Base-by-base conservation (phyloP, 768 basidiomycete species). In the Amanita molliuscula region DNA sequence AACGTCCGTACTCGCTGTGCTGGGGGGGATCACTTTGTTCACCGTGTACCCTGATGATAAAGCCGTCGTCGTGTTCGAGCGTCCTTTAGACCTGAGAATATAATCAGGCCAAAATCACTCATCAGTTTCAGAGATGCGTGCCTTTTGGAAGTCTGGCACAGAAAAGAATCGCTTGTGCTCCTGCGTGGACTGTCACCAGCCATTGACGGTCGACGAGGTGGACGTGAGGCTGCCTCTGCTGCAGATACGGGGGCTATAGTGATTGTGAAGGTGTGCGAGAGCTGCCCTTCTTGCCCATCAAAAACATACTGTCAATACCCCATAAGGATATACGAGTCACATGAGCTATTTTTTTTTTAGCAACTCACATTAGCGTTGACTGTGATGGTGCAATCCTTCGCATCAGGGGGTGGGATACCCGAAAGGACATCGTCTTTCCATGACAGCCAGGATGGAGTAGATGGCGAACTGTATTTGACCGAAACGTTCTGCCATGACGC, bases 351-450 rank as follows among this genome's bases (percentile, higher is more conserved):
- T 13, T 44, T 28, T 50, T 31, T 23, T n/a, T 40, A 44, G 8
- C 33, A 23, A 67, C 77, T 51, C 60, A 91, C 89, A 68, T 79
- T 78, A 11, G 88, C 92, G 46, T 82, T 74, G 21, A 81, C 82
- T 13, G 80, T 83, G 53, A 95, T 77, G 45, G 84, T 79, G 58
- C 82, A 82, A 45, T 77, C 82, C 59, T 82, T 79, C 29, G 89
- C 82, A 53, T 88, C 84, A 31, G 79, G 71, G 35, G 82, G 77
- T 15, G 92, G 91, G 34, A 81, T 78, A 20, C 95, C 95, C 29
- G 80, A 79, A 16, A 98, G 72, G 45, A 82, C 78, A 53, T 90
- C 88, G 44, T 81, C 80, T 56, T 85, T 82, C 93, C 94, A 98
- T 11, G 73, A 70, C 25, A 99, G 68, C 95, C 95, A 99, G 0